Evolutionary conservation across 306 rosid genomes (phyloP).

Genomic region (Phaseolus lunatus): DNA sequence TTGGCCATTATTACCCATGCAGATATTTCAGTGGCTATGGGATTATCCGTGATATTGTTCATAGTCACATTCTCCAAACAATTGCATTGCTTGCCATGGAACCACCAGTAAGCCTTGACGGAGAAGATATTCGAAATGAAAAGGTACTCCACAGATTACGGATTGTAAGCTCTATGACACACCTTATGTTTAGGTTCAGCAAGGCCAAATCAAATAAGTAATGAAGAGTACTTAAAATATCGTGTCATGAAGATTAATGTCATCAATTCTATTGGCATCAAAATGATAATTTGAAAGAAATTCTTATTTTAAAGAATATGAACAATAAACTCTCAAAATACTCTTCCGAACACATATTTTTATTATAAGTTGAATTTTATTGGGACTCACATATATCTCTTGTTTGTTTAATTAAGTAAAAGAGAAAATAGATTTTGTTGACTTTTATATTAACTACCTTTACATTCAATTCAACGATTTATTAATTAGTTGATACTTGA

Average conservation of each 20-base stretch:
- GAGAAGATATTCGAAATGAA: slow-evolving; percentile 94
- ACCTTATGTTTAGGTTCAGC: slow-evolving; percentile 19
- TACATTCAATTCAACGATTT: not conserved
- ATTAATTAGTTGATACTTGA: not conserved
- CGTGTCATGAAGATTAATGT: not conserved
- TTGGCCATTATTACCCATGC: slow-evolving; percentile 36
- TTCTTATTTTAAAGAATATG: not conserved
- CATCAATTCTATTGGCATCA: not conserved
- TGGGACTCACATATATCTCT: not conserved
- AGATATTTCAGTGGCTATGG: slow-evolving; percentile 91
- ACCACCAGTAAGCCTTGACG: slow-evolving; percentile 88
- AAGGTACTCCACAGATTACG: slow-evolving; percentile 61
- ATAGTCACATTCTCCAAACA: slow-evolving; percentile 90
- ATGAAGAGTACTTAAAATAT: not conserved
- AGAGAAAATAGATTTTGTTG: too few species aligned
- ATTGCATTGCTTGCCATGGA: slow-evolving; percentile 97
- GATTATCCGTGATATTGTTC: slow-evolving; percentile 84
- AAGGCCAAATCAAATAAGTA: not conserved
- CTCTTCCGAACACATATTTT: not conserved
- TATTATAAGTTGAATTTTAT: not conserved
- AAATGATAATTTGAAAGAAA: not conserved
- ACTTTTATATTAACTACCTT: not conserved
- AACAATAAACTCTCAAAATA: not conserved
- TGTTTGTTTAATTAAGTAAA: slow-evolving; percentile 19
- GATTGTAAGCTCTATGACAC: slow-evolving; percentile 28